These are phyloP conservation scores for Xylaria grammica DNA, from an alignment of 495 filamentous ascomycete species.

Conservation along the genomic window DNA sequence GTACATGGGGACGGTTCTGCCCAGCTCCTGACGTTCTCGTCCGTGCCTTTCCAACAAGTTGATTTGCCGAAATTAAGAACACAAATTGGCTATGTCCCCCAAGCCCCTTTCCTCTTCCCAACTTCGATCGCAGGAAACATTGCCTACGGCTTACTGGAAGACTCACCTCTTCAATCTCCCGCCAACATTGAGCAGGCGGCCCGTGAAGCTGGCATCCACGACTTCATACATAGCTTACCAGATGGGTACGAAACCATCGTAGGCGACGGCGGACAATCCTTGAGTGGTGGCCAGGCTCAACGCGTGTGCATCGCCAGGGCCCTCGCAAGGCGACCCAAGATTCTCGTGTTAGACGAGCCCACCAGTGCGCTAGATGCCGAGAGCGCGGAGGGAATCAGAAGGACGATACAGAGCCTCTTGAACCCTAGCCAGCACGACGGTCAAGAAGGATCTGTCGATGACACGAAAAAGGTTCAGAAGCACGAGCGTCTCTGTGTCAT, in stretches of 20 bases:
- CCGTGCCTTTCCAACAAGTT: conserved; percentile 58
- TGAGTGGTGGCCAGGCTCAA: conserved; percentile 88
- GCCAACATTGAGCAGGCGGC: conserved; percentile 64
- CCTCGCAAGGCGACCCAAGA: conserved; percentile 66
- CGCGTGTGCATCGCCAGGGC: conserved; percentile 83
- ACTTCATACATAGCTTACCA: conserved; percentile 76
- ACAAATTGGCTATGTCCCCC: conserved; percentile 76
- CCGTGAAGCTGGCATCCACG: conserved; percentile 72
- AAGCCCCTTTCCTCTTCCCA: conserved; percentile 79
- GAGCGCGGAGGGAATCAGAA: conserved; percentile 69
- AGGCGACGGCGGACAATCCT: conserved; percentile 73
- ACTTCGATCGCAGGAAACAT: conserved; percentile 78
- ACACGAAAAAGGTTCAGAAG: not conserved
- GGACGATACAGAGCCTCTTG: conserved; percentile 63
- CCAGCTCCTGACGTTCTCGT: conserved; percentile 60
- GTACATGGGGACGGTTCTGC: not conserved
- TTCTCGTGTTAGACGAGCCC: conserved; percentile 87
- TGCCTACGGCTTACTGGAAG: conserved; percentile 68
- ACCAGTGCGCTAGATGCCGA: conserved; percentile 79
- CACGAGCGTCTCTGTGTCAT: conserved; percentile 59
- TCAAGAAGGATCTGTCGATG: not conserved
- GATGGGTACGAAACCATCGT: conserved; percentile 76
- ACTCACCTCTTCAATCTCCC: conserved; percentile 41
- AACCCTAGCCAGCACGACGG: not conserved
- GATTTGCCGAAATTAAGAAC: conserved; percentile 68